Evolutionary conservation across 2,329 filamentous ascomycete species (phyloP), one percentile per base, ranked within the genome.

Genomic region (Sporothrix phasma): DNA sequence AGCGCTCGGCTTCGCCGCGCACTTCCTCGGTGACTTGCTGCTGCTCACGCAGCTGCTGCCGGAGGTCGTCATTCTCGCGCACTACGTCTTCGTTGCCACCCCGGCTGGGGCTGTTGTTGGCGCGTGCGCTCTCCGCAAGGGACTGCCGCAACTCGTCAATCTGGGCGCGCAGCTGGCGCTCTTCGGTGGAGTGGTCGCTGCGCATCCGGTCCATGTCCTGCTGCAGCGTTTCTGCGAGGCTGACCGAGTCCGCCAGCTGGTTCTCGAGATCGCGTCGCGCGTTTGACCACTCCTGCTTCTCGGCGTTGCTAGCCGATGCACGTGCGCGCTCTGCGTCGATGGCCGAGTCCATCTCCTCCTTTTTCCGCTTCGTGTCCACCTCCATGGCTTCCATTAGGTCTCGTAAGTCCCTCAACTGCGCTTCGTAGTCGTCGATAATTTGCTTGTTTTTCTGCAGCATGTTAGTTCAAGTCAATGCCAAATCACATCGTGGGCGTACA

Each of bases 21-120:
- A 97, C 94, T 71, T 96, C 89, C 66, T 95, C 88, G 0, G 92
- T 96, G 2, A 94, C 83, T 64, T 88, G 83, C 69, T 91, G 87
- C 73, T 97, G 93, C 67, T 92, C 82, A 61, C 80, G 77, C 24
- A 93, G 76, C 34, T 88, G 82, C 41, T 76, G 74, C 67, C 88
- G 84, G 24, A 92, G 76, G 49, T 84, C 83, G 64, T 87, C 81
- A 70, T 97, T 89, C 71, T 90, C 87, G 53, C 78, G 79, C 71
- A 85, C 81, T 65, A 88, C 76, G 56, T 88, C 85, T 2, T 77
- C 70, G 69, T 86, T 80, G 43, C 72, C 76, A 4, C 69, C 72
- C 34, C 53, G 22, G 60, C 60, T 46, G 7, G 53, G 26, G n/a
- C 13, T 34, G 5, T 43, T 43, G 46, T 46, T 41, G 6, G 66